Percentiles rank a stretch among this genome's conserved stretches.
These are phyloP conservation scores for Aurantiochytrium sp. DNA, from an alignment of 108 stramenopile genomes.

Conservation along the genomic window DNA sequence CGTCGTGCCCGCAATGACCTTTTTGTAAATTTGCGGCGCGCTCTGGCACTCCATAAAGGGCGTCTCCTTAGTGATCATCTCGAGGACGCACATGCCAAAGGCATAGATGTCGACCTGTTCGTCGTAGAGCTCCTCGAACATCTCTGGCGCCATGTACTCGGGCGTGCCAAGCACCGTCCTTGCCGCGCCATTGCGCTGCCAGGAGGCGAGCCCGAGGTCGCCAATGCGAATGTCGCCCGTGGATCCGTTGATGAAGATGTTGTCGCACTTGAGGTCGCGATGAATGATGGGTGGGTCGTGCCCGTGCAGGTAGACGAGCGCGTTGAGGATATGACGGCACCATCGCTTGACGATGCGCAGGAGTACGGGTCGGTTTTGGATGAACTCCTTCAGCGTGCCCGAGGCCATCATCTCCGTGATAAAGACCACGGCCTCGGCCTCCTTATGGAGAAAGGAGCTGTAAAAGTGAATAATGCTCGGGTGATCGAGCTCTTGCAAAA, in stretches of 20 bases:
- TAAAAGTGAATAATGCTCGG: slow-evolving; percentile 14
- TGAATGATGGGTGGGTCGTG: slow-evolving; percentile 97
- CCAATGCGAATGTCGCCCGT: slow-evolving; percentile 93
- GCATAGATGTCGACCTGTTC: slow-evolving; percentile 92
- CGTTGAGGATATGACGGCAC: slow-evolving; percentile 88
- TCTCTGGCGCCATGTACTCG: slow-evolving; percentile 95
- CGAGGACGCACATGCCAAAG: slow-evolving; percentile 94
- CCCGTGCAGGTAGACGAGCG: slow-evolving; percentile 87
- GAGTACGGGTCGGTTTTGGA: slow-evolving; percentile 87
- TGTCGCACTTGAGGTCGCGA: slow-evolving; percentile 92
- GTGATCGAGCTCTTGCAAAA: slow-evolving; percentile 65
- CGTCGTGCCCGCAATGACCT: slow-evolving; percentile 75
- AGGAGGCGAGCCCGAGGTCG: slow-evolving; percentile 75
- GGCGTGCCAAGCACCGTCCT: slow-evolving; percentile 77
- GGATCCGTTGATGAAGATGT: slow-evolving; percentile 95
- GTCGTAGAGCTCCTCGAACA: slow-evolving; percentile 83
- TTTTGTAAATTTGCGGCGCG: slow-evolving; percentile 90
- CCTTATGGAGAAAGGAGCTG: background rate
- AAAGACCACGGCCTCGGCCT: slow-evolving; percentile 62
- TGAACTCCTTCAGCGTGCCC: slow-evolving; percentile 82
- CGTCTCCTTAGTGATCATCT: slow-evolving; percentile 91
- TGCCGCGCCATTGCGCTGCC: background rate
- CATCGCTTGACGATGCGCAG: slow-evolving; percentile 95
- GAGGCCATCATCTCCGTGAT: slow-evolving; percentile 93
- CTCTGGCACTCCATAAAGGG: slow-evolving; percentile 89